Percentiles rank a stretch among this genome's conserved stretches.
These are phyloP conservation scores for Rhamnella rubrinervis DNA, from an alignment of 331 rosid genomes.

Conservation along the genomic window DNA sequence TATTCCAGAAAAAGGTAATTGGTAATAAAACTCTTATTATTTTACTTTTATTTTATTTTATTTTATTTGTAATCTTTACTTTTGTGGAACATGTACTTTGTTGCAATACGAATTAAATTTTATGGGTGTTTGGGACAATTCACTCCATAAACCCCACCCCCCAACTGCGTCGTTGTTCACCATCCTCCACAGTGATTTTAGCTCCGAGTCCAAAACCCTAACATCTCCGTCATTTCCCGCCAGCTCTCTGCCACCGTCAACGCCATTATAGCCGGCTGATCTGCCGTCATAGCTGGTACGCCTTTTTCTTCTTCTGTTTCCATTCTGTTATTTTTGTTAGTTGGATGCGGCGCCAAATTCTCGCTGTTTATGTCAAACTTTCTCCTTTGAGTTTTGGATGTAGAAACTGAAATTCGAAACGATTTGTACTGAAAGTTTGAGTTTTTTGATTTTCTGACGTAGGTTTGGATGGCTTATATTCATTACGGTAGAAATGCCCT, in stretches of 20 bases:
- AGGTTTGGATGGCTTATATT: conserved; percentile 54
- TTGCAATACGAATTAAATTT: background rate
- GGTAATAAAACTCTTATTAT: too few species aligned
- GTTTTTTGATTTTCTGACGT: background rate
- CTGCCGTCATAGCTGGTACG: background rate
- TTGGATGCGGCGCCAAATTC: too few species aligned
- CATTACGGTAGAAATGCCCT: conserved; percentile 64
- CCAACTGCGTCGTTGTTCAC: background rate
- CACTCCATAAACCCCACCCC: background rate
- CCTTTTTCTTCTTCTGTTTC: background rate
- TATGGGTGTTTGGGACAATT: conserved; percentile 2
- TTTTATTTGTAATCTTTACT: background rate
- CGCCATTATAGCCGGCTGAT: background rate
- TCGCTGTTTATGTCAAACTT: too few species aligned
- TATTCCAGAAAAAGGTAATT: too few species aligned
- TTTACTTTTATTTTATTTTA: too few species aligned
- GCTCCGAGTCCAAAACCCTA: conserved; percentile 22
- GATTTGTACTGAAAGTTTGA: background rate
- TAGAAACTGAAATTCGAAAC: background rate
- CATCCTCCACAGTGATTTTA: background rate
- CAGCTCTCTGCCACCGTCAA: background rate
- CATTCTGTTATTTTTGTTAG: background rate
- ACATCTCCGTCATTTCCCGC: background rate
- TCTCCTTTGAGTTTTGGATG: background rate
- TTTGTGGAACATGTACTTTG: background rate